Evolutionary conservation across 768 basidiomycete genomes (phyloP).

Genomic region (Strobilomyces confusus): DNA sequence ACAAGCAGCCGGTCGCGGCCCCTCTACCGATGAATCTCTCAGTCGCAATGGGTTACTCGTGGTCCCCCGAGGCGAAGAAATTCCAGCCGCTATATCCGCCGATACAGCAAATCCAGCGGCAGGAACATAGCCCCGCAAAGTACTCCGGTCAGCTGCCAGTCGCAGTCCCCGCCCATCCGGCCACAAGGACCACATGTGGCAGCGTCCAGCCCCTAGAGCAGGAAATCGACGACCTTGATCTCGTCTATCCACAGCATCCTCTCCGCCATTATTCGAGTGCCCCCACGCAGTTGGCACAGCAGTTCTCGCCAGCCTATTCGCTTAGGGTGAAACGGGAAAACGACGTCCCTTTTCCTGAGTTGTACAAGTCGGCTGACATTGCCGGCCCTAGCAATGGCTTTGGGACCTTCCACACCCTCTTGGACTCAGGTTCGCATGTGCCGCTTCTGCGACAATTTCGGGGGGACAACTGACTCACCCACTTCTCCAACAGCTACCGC

Average conservation of each 20-base stretch:
- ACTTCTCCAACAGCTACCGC: slow-evolving; percentile 14
- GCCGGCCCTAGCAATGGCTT: slow-evolving; percentile 21
- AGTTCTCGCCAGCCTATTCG: slow-evolving; percentile 21
- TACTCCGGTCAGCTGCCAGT: slow-evolving; percentile 16
- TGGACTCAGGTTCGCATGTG: slow-evolving; percentile 29
- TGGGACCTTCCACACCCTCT: slow-evolving; percentile 19
- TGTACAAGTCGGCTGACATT: slow-evolving; percentile 21
- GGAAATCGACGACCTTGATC: slow-evolving; percentile 27
- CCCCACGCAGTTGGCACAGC: slow-evolving; percentile 18
- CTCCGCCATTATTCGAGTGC: slow-evolving; percentile 23
- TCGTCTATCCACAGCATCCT: slow-evolving; percentile 21
- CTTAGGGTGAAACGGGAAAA: slow-evolving; percentile 29
- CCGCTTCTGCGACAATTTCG: background rate
- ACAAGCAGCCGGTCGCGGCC: slow-evolving; percentile 33
- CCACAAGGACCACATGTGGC: slow-evolving; percentile 13
- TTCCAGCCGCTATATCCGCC: slow-evolving; percentile 35
- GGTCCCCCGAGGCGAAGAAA: slow-evolving; percentile 32
- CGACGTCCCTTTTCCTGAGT: slow-evolving; percentile 24
- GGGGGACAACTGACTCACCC: slow-evolving; percentile 2
- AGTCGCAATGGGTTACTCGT: slow-evolving; percentile 30
- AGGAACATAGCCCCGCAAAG: slow-evolving; percentile 21
- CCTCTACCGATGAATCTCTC: slow-evolving; percentile 32
- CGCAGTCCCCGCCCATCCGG: slow-evolving; percentile 7
- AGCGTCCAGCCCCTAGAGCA: slow-evolving; percentile 20
- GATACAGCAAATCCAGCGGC: slow-evolving; percentile 28